phyloP scores from a whole-genome alignment of 352 stramenopile genomes.

The Pythium periplocum region DNA sequence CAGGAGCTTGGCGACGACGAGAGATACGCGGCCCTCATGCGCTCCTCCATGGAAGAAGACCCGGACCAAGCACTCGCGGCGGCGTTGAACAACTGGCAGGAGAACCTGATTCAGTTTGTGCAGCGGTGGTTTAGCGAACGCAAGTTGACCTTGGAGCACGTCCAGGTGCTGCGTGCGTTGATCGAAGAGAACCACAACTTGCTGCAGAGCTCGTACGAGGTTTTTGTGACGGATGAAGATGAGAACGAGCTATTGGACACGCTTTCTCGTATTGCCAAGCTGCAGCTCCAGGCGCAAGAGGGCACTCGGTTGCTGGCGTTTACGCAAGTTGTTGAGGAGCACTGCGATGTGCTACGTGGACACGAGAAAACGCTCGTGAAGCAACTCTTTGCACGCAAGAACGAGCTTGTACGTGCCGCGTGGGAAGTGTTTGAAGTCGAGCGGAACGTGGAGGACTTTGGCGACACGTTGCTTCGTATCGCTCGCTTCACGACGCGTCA shows the following conservation, averaged over 20 bases:
- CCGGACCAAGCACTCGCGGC: constrained; percentile 18
- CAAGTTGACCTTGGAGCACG: constrained; percentile 27
- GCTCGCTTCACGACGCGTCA: constrained; percentile 45
- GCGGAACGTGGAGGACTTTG: constrained; percentile 37
- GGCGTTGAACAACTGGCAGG: constrained; percentile 35
- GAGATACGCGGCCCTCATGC: no score
- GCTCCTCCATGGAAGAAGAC: constrained; percentile 23
- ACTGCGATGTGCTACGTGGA: constrained; percentile 26
- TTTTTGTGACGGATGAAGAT: constrained; percentile 50
- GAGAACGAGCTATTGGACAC: constrained; percentile 67
- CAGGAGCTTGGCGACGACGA: constrained; percentile 38
- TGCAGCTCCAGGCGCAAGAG: constrained; percentile 44
- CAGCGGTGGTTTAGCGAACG: constrained; percentile 33
- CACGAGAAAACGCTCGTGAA: constrained; percentile 36
- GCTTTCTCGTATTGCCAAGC: constrained; percentile 58
- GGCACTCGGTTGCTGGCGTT: constrained; percentile 31
- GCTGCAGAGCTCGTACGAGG: constrained; percentile 67
- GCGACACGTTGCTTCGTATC: constrained; percentile 47
- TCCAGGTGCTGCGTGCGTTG: constrained; percentile 34
- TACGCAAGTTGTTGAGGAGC: constrained; percentile 24
- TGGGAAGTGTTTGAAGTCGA: constrained; percentile 47
- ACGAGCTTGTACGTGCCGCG: constrained; percentile 42
- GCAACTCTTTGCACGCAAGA: constrained; percentile 35
- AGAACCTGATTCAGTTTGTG: constrained; percentile 38
- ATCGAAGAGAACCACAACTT: constrained; percentile 52